Evolutionary conservation across 2,329 filamentous ascomycete species (phyloP).

Genomic region (Penicillium sp.): DNA sequence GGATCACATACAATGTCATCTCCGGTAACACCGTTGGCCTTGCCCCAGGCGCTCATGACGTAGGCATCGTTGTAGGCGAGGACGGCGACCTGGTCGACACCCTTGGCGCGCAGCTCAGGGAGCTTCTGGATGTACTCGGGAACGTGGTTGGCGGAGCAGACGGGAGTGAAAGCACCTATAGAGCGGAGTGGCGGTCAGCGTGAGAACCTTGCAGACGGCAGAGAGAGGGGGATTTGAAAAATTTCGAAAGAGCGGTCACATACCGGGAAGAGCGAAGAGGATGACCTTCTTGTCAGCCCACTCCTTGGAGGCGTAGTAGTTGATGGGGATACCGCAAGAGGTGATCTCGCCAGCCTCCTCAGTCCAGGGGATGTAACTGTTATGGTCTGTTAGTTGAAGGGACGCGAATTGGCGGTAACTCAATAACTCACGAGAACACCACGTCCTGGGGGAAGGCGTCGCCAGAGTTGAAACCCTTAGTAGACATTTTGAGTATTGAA

Average conservation of each 20-base stretch:
- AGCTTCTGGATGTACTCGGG: slow-evolving; percentile 75
- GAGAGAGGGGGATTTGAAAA: neutral
- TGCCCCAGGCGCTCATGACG: slow-evolving; percentile 87
- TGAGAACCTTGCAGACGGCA: slow-evolving; percentile 6
- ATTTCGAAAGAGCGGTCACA: slow-evolving; percentile 19
- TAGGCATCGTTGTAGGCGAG: slow-evolving; percentile 82
- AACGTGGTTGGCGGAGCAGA: slow-evolving; percentile 77
- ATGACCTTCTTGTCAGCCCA: slow-evolving; percentile 70
- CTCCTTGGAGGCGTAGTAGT: slow-evolving; percentile 76
- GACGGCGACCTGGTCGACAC: slow-evolving; percentile 76
- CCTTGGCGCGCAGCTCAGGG: slow-evolving; percentile 70
- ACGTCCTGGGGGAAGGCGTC: slow-evolving; percentile 80
- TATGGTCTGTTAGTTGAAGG: neutral
- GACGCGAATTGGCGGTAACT: neutral
- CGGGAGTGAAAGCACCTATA: slow-evolving; percentile 75
- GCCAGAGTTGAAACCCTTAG: slow-evolving; percentile 68
- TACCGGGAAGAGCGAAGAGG: slow-evolving; percentile 64
- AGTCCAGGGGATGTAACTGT: slow-evolving; percentile 73
- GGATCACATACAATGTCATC: slow-evolving; percentile 59
- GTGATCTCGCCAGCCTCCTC: slow-evolving; percentile 66
- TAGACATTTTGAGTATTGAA: slow-evolving; percentile 49
- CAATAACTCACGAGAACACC: slow-evolving; percentile 63
- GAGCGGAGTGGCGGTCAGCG: slow-evolving; percentile 14
- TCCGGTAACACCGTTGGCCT: slow-evolving; percentile 75
- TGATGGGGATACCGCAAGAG: slow-evolving; percentile 72